Percentiles rank a stretch among this genome's conserved stretches.
These are phyloP conservation scores for Pogostemon cablin DNA, from an alignment of 257 asterid genomes.

Conservation along the genomic window DNA sequence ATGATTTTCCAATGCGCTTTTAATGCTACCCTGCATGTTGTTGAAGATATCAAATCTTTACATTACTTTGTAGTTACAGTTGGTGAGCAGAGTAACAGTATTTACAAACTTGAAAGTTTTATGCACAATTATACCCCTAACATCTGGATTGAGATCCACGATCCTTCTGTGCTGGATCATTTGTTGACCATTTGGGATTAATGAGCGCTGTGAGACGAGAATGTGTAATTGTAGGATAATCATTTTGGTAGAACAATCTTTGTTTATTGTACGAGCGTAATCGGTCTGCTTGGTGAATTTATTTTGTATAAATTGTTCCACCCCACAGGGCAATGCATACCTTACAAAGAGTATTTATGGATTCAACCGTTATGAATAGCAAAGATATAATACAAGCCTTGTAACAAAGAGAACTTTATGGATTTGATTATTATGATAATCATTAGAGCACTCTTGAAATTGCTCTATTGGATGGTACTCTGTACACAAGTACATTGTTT, in stretches of 20 bases:
- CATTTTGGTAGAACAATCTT: not conserved
- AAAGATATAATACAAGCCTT: too few species aligned
- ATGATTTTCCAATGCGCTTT: constrained; percentile 23
- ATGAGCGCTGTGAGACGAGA: not conserved
- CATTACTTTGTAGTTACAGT: not conserved
- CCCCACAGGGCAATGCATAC: too few species aligned
- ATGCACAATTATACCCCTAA: not conserved
- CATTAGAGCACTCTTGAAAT: too few species aligned
- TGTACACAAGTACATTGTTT: not conserved
- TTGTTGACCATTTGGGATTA: not conserved
- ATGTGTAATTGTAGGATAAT: not conserved
- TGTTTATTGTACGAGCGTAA: not conserved
- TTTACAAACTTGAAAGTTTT: not conserved
- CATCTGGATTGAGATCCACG: not conserved
- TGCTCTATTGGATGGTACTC: not conserved
- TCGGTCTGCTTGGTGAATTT: too few species aligned
- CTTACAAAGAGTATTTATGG: too few species aligned
- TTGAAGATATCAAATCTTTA: not conserved
- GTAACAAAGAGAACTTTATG: too few species aligned
- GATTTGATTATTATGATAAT: too few species aligned
- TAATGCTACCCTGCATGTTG: constrained; percentile 22
- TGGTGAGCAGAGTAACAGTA: constrained; percentile 6
- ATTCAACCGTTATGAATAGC: too few species aligned
- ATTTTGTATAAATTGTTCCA: too few species aligned
- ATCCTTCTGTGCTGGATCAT: not conserved